Conservation (phyloP, 1,284 basidiomycete genomes). For the Cryptococcus sp. region DNA sequence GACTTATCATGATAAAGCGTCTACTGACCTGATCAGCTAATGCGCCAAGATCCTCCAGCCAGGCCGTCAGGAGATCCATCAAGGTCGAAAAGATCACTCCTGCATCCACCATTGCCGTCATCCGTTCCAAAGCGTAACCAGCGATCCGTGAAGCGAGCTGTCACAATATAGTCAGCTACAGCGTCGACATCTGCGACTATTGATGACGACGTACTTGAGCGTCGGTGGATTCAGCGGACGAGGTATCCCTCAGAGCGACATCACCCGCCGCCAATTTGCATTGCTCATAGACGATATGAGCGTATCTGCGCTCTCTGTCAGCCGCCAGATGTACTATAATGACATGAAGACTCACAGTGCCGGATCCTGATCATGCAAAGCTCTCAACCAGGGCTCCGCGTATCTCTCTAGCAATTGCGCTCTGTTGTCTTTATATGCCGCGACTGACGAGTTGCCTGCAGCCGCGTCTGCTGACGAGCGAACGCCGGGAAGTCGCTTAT, state of each 20-base stretch:
- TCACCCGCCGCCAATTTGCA: constrained; percentile 20
- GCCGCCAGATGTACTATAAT: not conserved
- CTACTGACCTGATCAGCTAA: constrained; percentile 29
- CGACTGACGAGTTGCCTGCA: constrained; percentile 52
- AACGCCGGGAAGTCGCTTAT: constrained; percentile 63
- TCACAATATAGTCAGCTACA: not conserved
- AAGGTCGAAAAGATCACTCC: constrained; percentile 63
- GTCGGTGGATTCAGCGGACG: constrained; percentile 2
- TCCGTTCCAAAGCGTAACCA: constrained; percentile 32
- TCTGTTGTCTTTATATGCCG: constrained; percentile 62
- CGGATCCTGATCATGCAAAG: constrained; percentile 63
- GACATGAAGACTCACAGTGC: constrained; percentile 53
- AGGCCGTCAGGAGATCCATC: constrained; percentile 65
- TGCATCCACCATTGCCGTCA: constrained; percentile 33
- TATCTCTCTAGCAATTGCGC: constrained; percentile 63
- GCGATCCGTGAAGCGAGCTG: constrained; percentile 32
- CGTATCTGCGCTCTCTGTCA: constrained; percentile 18
- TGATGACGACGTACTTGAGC: constrained; percentile 2
- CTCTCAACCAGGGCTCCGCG: constrained; percentile 64
- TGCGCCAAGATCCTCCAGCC: constrained; percentile 59
- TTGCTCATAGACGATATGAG: constrained; percentile 42
- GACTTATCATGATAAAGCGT: not conserved
- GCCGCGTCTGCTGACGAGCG: constrained; percentile 60
- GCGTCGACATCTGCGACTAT: not conserved
- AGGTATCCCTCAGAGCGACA: constrained; percentile 10